Base-by-base conservation (phyloP, 1,284 basidiomycete genomes). In the Microbotryum saponariae region DNA sequence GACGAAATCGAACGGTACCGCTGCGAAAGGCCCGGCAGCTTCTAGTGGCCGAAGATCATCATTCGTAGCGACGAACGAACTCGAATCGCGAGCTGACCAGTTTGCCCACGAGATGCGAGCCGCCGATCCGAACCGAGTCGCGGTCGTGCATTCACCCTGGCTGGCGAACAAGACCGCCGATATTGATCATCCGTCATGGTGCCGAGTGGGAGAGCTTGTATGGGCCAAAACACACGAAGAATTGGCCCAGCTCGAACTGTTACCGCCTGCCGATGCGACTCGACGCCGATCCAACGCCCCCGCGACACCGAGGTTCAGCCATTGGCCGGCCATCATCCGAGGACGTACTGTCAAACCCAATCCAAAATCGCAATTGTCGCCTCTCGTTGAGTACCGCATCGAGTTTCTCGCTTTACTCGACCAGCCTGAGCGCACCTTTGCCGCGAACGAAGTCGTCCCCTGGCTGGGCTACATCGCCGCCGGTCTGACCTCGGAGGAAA, bases 301-400 rank as follows among this genome's bases (percentile, higher is more conserved):
- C 20, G 61, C 51, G 12, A 56, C 54, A 23, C 51, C 62, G 4
- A 54, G 58, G 31, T 49, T 67, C 8, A 53, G 42, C 18, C 59
- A 60, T 20, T 67, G 66, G 66, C 66, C 66, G 6, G 66, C 59
- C 2, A 55, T 65, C 56, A 37, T 67, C 33, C 59, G 58, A 14
- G 21, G 21, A n/a, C 56, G 63, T 12, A 45, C 21, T 44, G 47
- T n/a, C 18, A 20, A 27, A 20, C 46, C n/a, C 29, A 31, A 18
- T 20, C 25, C 46, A n/a, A 47, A 16, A 31, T 47, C 29, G 20
- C 47, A 6, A 33, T 66, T 14, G 16, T 52, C 23, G 31, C 31
- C 8, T 33, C 33, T 18, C 2, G 23, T 33, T 20, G 48, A 61
- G 8, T 63, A 51, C 51, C 44, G 33, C 12, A 45, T 66, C 51